phyloP scores from a whole-genome alignment of 768 basidiomycete species.

The Auricularia auricula-judae region DNA sequence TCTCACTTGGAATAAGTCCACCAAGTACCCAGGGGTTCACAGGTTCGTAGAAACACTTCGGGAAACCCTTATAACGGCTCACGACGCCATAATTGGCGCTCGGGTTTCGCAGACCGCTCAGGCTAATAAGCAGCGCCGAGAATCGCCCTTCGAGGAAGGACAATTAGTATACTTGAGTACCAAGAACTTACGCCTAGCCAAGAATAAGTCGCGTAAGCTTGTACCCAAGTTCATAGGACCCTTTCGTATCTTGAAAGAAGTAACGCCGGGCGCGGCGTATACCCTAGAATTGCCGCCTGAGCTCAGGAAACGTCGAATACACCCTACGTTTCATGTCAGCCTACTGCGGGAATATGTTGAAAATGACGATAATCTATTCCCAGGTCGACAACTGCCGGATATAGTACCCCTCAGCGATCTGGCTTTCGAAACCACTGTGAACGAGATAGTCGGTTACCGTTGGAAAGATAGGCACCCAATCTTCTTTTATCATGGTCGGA shows the following conservation, averaged over 20 bases:
- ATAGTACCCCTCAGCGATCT: not conserved
- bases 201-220: constrained; percentile 5
- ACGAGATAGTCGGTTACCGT: no score
- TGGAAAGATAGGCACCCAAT: no score
- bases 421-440: no score
- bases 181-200: constrained; percentile 5
- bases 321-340: constrained; percentile 25
- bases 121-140: constrained; percentile 13
- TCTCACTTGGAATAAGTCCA: constrained; percentile 4
- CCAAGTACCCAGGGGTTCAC: constrained; percentile 16
- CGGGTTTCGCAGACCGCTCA: constrained; percentile 20
- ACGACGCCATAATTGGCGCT: constrained; percentile 28
- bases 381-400: constrained; percentile 11
- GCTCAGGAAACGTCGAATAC: constrained; percentile 16
- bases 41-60: constrained; percentile 15
- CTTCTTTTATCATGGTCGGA: no score
- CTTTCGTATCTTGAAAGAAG: not conserved
- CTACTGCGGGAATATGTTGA: constrained; percentile 19
- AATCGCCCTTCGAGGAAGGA: not conserved
- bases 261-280: constrained; percentile 15
- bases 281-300: constrained; percentile 20
- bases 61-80: constrained; percentile 19
- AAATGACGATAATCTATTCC: constrained; percentile 24
- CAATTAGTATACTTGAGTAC: constrained; percentile 7
- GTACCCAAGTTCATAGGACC: constrained; percentile 8